phyloP scores from a whole-genome alignment of 2,329 filamentous ascomycete genomes.

The Hortaea sp. region DNA sequence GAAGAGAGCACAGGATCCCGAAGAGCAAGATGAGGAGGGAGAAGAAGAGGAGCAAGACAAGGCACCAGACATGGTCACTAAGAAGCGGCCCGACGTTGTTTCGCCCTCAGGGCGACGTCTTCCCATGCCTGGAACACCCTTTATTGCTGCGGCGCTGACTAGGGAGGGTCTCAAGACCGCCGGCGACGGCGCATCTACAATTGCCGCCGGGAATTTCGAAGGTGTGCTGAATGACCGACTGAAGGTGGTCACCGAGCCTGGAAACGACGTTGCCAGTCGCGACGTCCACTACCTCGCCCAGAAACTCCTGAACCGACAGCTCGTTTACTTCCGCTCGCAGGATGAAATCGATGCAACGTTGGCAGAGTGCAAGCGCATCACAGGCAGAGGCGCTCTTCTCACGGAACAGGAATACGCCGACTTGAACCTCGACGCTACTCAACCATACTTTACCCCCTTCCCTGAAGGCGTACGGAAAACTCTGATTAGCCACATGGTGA shows the following conservation, averaged over 20 bases:
- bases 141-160: neutral
- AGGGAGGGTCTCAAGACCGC: neutral
- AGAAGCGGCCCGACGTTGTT: neutral
- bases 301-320: slow-evolving; percentile 11
- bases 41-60: slow-evolving; percentile 1
- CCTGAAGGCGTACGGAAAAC: slow-evolving; percentile 5
- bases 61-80: neutral
- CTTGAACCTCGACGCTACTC: neutral
- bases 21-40: neutral
- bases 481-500: slow-evolving; percentile 15
- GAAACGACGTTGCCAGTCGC: slow-evolving; percentile 7
- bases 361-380: slow-evolving; percentile 1
- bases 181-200: slow-evolving; percentile 15
- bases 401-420: slow-evolving; percentile 3
- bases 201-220: slow-evolving; percentile 14
- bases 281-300: slow-evolving; percentile 10
- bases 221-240: slow-evolving; percentile 19
- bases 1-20: neutral
- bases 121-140: neutral
- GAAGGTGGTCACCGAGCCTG: slow-evolving; percentile 11
- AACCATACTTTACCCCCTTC: slow-evolving; percentile 7
- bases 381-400: slow-evolving; percentile 1
- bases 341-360: slow-evolving; percentile 11
- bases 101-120: neutral
- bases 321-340: slow-evolving; percentile 9